Evolutionary conservation across 129 eudicot genomes (phyloP), one percentile per base, ranked within the genome.

Genomic region (Silybum marianum): DNA sequence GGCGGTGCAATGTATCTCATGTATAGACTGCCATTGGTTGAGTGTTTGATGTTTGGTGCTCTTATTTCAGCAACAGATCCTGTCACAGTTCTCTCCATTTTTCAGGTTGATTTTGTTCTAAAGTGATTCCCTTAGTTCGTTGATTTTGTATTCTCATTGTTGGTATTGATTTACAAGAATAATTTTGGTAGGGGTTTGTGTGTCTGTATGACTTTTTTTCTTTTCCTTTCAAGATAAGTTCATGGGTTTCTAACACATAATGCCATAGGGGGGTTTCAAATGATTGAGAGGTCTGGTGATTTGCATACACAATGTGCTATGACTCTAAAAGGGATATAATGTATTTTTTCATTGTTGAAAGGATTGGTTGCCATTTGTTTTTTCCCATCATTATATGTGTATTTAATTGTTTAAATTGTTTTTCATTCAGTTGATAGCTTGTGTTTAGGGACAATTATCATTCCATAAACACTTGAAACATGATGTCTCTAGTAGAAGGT

Each of bases 31-130:
- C 99, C 99, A 8, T 89, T 96, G 73, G 87, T 96, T 60, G 99
- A 96, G 76, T 96, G 99, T 83, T 85, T 96, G 89, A 96, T 96
- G 98, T 96, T 96, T 84, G 99, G 99, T 74, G 99, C 99, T 70
- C 93, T 96, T 39, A 96, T 96, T 82, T 96, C 99, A 74, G 97
- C 98, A 78, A 96, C 99, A 40, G 99, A 96, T 78, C 99, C 99
- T 71, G 98, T 96, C 80, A 96, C 99, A 21, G 99, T 96, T 76
- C 87, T 96, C 66, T 90, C 99, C 71, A 96, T 96, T 83, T 96
- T 96, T 87, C 99, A 96, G 99, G 99, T 93, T 84, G 68, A 74
- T 22, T 78, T 77, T 54, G 78, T 26, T 71, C 48, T 11, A 54
- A 48, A 48, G 63, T 44, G 68, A 48, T 44, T 22, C 66, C 70